A percentile compares a stretch with the other conserved stretches of the same genome.
These are phyloP conservation scores for Hsuehochloa calcarea DNA, from an alignment of 176 grass and related monocot species.

Conservation along the genomic window DNA sequence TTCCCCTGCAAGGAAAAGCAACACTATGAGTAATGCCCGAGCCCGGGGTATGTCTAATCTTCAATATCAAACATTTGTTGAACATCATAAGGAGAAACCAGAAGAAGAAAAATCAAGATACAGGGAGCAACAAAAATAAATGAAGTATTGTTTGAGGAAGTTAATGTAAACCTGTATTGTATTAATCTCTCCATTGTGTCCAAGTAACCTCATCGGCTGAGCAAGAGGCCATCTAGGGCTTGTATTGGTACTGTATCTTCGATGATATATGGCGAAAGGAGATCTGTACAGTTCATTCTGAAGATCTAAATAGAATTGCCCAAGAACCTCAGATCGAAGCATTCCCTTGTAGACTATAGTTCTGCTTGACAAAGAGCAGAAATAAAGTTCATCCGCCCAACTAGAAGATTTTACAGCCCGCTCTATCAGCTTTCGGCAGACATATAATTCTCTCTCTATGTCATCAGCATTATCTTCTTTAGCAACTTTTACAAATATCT, in stretches of 20 bases:
- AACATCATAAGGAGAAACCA: slow-evolving; percentile 20
- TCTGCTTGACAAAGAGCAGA: slow-evolving; percentile 86
- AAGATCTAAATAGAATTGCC: slow-evolving; percentile 95
- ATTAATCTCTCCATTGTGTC: slow-evolving; percentile 99
- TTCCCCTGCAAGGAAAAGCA: slow-evolving; percentile 73
- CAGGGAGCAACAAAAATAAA: slow-evolving; percentile 5
- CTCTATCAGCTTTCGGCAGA: slow-evolving; percentile 93
- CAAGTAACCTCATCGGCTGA: slow-evolving; percentile 97
- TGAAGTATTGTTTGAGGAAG: slow-evolving; percentile 14
- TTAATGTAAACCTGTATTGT: slow-evolving; percentile 85
- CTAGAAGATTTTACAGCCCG: slow-evolving; percentile 55
- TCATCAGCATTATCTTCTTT: slow-evolving; percentile 92
- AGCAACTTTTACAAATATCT: slow-evolving; percentile 81
- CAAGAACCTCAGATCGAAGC: slow-evolving; percentile 96
- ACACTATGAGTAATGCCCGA: slow-evolving; percentile 17
- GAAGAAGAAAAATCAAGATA: not conserved
- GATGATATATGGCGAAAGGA: slow-evolving; percentile 96
- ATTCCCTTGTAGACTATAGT: slow-evolving; percentile 99
- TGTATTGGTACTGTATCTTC: slow-evolving; percentile 99
- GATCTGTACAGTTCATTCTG: slow-evolving; percentile 81
- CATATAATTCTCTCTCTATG: slow-evolving; percentile 96
- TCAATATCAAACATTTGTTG: slow-evolving; percentile 30
- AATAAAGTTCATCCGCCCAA: slow-evolving; percentile 92
- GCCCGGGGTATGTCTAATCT: not conserved
- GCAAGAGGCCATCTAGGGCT: slow-evolving; percentile 99